phyloP scores from a whole-genome alignment of 768 basidiomycete genomes.

The Leccinum uliginosum region DNA sequence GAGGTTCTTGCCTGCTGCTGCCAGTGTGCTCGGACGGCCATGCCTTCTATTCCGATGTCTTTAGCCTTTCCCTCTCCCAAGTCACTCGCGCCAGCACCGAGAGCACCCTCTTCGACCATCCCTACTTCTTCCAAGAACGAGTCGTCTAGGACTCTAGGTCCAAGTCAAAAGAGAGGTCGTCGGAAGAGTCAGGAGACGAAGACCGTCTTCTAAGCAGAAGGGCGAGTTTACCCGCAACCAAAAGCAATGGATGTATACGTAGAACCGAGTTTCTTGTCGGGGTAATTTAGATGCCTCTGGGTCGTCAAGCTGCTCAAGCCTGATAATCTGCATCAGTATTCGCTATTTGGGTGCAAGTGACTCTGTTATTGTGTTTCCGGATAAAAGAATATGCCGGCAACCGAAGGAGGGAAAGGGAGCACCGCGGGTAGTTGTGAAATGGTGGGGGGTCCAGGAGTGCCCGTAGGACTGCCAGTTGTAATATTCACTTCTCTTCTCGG shows the following conservation, averaged over 20 bases:
- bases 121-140: slow-evolving; percentile 37
- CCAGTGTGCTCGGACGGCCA: neutral
- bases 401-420: too few species aligned
- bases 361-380: too few species aligned
- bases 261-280: slow-evolving; percentile 4
- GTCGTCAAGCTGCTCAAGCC: too few species aligned
- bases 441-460: too few species aligned
- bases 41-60: neutral
- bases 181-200: slow-evolving; percentile 27
- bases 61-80: slow-evolving; percentile 22
- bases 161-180: slow-evolving; percentile 33
- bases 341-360: too few species aligned
- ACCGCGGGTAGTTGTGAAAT: too few species aligned
- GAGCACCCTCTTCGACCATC: slow-evolving; percentile 22
- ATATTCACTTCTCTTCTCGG: too few species aligned
- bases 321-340: too few species aligned
- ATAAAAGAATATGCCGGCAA: too few species aligned
- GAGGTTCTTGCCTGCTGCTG: slow-evolving; percentile 4
- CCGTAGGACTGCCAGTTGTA: too few species aligned
- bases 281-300: slow-evolving; percentile 16
- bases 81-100: slow-evolving; percentile 7
- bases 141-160: slow-evolving; percentile 36
- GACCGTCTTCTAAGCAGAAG: slow-evolving; percentile 8
- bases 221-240: neutral
- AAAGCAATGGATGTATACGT: slow-evolving; percentile 4